Base-by-base conservation (phyloP, 768 basidiomycete genomes). In the Hygrophorus pudorinus region DNA sequence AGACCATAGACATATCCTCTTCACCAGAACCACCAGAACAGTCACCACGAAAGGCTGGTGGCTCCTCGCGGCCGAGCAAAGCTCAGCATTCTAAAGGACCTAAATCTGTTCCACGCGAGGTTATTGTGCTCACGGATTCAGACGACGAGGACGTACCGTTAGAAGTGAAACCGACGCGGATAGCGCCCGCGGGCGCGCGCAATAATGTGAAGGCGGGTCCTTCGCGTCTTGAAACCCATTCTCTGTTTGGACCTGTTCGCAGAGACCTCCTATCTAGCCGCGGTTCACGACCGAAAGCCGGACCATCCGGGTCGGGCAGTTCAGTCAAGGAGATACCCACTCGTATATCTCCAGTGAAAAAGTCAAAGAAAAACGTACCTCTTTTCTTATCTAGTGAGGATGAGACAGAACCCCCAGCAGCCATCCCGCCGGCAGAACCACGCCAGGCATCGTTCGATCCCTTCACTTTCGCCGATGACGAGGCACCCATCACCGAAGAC, bases 101-200 rank as follows among this genome's bases (percentile, higher is more conserved):
- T 10, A 11, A 28, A 31, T 3, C 34, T 39, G 12, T 24, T 40
- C 1, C 34, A 20, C 4, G 12, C n/a, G 17, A 30, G 5, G 59
- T 75, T 18, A 74, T 78, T 47, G 76, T 76, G 50, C 59, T 78
- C 48, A 64, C 70, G 1, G 76, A 79, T 53, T 72, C 73, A 17
- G 73, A 76, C 37, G 55, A 59, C 41, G 73, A 72, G 20, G 41
- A 41, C 5, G 40, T 45, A 43, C 45, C 10, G 29, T 12, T 3
- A 20, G 2, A 20, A 5, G 34, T 32, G 17, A 30, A 38, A 16
- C 20, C 16, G 3, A n/a, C n/a, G n/a, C n/a, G n/a, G n/a, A 46
- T 32, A 13, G 2, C 17, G 2, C 34, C 27, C 28, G 37, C 42
- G 1, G 29, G 44, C 3, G 50, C 9, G 38, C 3, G 46, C 5